Evolutionary conservation across 768 basidiomycete species (phyloP).

Genomic region (Lactifluus volemus): DNA sequence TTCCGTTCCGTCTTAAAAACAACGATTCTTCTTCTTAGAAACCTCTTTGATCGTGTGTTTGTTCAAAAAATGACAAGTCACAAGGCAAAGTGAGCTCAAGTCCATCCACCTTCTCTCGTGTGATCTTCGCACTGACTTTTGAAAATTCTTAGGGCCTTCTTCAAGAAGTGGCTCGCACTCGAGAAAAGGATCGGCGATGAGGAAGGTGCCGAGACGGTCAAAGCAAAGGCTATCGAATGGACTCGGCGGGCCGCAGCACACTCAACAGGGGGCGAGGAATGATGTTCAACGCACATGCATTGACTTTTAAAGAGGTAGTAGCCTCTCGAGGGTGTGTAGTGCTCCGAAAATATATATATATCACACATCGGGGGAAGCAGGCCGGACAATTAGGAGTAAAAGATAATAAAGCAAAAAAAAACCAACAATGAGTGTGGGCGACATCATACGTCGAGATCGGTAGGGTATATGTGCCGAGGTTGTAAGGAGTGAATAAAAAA

Average conservation of each 20-base stretch:
- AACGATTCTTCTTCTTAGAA: slow-evolving; percentile 34
- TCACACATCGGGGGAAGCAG: slow-evolving; percentile 29
- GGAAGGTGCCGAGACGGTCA: slow-evolving; percentile 70
- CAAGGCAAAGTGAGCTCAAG: slow-evolving; percentile 79
- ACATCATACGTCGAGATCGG: slow-evolving; percentile 27
- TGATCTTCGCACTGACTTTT: neutral
- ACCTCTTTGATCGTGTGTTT: slow-evolving; percentile 80
- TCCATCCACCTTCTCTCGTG: neutral
- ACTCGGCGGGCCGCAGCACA: slow-evolving; percentile 50
- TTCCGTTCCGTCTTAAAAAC: no score
- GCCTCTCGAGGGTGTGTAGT: slow-evolving; percentile 13
- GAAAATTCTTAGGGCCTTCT: slow-evolving; percentile 58
- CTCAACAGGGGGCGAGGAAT: slow-evolving; percentile 4
- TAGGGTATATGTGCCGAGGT: slow-evolving; percentile 41
- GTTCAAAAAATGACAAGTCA: slow-evolving; percentile 84
- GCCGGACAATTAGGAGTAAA: slow-evolving; percentile 28
- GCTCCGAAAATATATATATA: slow-evolving; percentile 23
- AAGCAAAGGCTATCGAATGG: slow-evolving; percentile 89
- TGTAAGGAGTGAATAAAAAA: slow-evolving; percentile 30
- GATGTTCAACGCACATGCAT: slow-evolving; percentile 13
- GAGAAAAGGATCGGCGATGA: slow-evolving; percentile 85
- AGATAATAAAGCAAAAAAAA: slow-evolving; percentile 30
- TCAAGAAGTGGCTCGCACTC: slow-evolving; percentile 95
- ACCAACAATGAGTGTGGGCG: slow-evolving; percentile 43
- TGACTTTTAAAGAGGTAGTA: slow-evolving; percentile 12